These are phyloP conservation scores for Chlorella variabilis DNA, from an alignment of 163 green algal genomes.

Conservation along the genomic window DNA sequence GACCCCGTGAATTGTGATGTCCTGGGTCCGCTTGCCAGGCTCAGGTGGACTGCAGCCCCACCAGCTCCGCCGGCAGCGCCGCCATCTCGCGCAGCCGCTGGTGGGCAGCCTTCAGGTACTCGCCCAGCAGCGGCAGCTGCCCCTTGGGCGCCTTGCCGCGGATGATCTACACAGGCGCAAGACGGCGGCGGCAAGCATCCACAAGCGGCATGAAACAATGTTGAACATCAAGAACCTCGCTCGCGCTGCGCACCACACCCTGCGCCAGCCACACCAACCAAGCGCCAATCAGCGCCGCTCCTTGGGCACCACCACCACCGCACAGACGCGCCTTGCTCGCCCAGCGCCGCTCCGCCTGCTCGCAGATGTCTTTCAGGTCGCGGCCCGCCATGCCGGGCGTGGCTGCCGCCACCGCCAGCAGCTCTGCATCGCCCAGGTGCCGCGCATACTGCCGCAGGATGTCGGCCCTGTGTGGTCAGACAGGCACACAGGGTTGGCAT, in stretches of 20 bases:
- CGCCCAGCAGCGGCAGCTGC: conserved; percentile 48
- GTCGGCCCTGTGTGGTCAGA: conserved; percentile 61
- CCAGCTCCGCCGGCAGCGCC: background rate
- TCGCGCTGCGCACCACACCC: no score
- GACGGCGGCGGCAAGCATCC: background rate
- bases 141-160: conserved; percentile 53
- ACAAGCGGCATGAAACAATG: background rate
- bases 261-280: no score
- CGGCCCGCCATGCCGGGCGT: conserved; percentile 80
- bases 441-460: conserved; percentile 88
- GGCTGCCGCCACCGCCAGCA: conserved; percentile 60
- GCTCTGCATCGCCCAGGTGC: conserved; percentile 67
- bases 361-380: conserved; percentile 87
- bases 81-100: conserved; percentile 31
- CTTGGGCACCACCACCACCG: no score
- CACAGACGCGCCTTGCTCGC: conserved; percentile 83
- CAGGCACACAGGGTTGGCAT: background rate
- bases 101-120: conserved; percentile 47
- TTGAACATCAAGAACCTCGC: no score
- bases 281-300: no score
- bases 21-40: no score
- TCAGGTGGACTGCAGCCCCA: no score
- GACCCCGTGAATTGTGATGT: no score
- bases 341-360: conserved; percentile 88
- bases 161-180: conserved; percentile 57